These are phyloP conservation scores for Umbelopsis sp. DNA, from an alignment of 192 early-diverging fungal species.

Conservation along the genomic window DNA sequence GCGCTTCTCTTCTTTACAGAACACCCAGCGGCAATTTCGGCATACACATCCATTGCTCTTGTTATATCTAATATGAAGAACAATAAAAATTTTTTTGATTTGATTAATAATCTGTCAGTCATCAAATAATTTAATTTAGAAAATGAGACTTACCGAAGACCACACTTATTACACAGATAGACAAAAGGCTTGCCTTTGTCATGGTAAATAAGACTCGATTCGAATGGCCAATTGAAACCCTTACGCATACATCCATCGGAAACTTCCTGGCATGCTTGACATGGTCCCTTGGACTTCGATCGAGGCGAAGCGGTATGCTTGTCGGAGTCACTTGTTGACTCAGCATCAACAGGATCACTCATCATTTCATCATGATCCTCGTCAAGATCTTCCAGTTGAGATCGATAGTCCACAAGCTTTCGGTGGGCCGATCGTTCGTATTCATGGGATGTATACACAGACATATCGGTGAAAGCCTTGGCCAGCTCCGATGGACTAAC, in stretches of 20 bases:
- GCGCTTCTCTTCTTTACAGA: conserved; percentile 47
- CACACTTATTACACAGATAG: conserved; percentile 45
- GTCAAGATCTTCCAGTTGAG: not conserved
- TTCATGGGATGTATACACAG: not conserved
- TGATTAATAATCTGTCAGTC: not conserved
- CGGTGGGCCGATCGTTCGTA: not conserved
- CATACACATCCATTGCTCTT: conserved; percentile 43
- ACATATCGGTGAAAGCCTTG: conserved; percentile 8
- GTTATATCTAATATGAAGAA: conserved; percentile 32
- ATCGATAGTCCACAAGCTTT: not conserved
- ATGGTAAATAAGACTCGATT: conserved; percentile 12
- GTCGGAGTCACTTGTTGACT: not conserved
- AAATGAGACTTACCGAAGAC: conserved; percentile 30
- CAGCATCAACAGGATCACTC: not conserved
- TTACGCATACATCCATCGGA: conserved; percentile 45
- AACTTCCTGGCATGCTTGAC: conserved; percentile 35
- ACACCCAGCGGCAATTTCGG: conserved; percentile 40
- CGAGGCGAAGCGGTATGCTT: not conserved
- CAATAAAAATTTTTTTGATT: conserved; percentile 8
- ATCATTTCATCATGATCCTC: not conserved
- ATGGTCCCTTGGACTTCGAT: conserved; percentile 33
- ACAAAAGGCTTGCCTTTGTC: conserved; percentile 40
- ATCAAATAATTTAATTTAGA: not conserved
- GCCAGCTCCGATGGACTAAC: conserved; percentile 7
- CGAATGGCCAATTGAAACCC: conserved; percentile 41